Percentiles rank a stretch among this genome's conserved stretches.
These are phyloP conservation scores for Sporodiniella umbellata DNA, from an alignment of 371 early-diverging fungal genomes.

Conservation along the genomic window DNA sequence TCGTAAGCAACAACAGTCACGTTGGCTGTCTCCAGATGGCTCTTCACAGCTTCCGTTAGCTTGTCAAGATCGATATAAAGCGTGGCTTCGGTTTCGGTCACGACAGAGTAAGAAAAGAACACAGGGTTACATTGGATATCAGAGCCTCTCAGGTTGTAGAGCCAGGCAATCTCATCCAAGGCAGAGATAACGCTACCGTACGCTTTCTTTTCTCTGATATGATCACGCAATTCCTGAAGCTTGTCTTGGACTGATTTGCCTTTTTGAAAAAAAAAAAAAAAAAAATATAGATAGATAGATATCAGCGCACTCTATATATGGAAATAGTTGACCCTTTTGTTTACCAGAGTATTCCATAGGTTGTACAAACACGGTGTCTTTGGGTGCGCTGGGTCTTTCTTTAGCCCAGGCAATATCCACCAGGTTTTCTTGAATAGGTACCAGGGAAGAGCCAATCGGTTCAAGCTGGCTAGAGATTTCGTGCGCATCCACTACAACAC, in stretches of 20 bases:
- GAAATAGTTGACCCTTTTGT: slow-evolving; percentile 6
- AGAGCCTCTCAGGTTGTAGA: slow-evolving; percentile 96
- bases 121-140: slow-evolving; percentile 98
- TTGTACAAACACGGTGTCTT: slow-evolving; percentile 64
- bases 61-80: slow-evolving; percentile 84
- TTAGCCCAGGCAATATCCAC: slow-evolving; percentile 84
- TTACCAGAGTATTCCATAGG: slow-evolving; percentile 72
- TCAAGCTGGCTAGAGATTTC: slow-evolving; percentile 54
- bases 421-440: slow-evolving; percentile 64
- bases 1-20: slow-evolving; percentile 67
- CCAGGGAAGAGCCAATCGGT: slow-evolving; percentile 51
- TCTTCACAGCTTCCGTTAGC: slow-evolving; percentile 58
- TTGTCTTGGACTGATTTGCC: slow-evolving; percentile 54
- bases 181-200: slow-evolving; percentile 80
- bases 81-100: slow-evolving; percentile 65
- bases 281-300: too few species aligned
- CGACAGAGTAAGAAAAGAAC: slow-evolving; percentile 92
- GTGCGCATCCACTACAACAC: slow-evolving; percentile 64
- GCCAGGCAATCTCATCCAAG: slow-evolving; percentile 95
- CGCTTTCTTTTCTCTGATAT: slow-evolving; percentile 56
- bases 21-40: slow-evolving; percentile 39
- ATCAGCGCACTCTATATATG: background rate
- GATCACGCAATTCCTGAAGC: slow-evolving; percentile 58
- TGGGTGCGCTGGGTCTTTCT: slow-evolving; percentile 67
- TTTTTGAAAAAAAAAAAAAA: slow-evolving; percentile 1